Evolutionary conservation across 257 asterid species (phyloP).

Genomic region (Marsdenia floribunda): DNA sequence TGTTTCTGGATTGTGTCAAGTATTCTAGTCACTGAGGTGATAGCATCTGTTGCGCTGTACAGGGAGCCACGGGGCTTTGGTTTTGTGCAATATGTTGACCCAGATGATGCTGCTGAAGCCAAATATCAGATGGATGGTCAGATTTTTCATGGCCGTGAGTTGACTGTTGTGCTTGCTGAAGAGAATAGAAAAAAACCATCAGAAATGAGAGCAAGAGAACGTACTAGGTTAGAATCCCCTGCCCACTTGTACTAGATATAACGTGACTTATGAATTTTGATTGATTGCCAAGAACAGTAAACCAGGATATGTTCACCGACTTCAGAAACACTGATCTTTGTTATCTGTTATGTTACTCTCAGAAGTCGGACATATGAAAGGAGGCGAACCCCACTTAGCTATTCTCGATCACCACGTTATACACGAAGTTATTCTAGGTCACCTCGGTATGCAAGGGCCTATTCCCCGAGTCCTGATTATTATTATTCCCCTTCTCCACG

Average conservation of each 20-base stretch:
- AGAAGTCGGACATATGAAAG: slow-evolving; percentile 9
- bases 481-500: slow-evolving; percentile 26
- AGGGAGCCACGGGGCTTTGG: slow-evolving; percentile 90
- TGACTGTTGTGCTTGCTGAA: slow-evolving; percentile 73
- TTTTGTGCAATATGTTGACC: slow-evolving; percentile 67
- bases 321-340: neutral
- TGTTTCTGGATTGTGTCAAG: neutral
- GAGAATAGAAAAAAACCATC: slow-evolving; percentile 72
- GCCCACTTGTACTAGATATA: neutral
- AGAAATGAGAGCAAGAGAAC: slow-evolving; percentile 75
- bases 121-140: slow-evolving; percentile 69
- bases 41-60: slow-evolving; percentile 15
- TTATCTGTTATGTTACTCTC: neutral
- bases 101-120: slow-evolving; percentile 83
- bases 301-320: neutral
- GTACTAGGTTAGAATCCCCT: slow-evolving; percentile 10
- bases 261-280: neutral
- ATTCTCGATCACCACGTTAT: slow-evolving; percentile 30
- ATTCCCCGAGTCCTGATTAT: slow-evolving; percentile 20
- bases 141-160: slow-evolving; percentile 55
- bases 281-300: neutral
- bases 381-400: slow-evolving; percentile 5
- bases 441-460: slow-evolving; percentile 15
- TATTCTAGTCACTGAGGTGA: neutral
- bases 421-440: slow-evolving; percentile 16